Conservation (phyloP, 345 rosid genomes). For the Firmiana major region DNA sequence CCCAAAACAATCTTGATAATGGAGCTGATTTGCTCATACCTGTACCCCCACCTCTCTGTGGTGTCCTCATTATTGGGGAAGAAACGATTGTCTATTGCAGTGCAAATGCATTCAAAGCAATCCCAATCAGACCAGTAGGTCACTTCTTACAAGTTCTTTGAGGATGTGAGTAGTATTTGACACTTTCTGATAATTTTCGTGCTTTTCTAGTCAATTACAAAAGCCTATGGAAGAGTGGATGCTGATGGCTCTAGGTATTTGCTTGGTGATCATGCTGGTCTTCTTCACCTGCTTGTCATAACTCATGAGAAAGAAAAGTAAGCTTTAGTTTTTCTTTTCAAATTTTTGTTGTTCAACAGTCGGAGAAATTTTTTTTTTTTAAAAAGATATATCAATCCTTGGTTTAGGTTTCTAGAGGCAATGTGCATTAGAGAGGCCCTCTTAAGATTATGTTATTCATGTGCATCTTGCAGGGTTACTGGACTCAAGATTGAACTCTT, state of each 20-base stretch:
- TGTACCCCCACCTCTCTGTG: conserved; percentile 95
- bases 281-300: conserved; percentile 84
- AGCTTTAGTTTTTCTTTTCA: neutral
- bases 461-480: conserved; percentile 61
- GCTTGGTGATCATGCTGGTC: conserved; percentile 91
- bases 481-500: conserved; percentile 91
- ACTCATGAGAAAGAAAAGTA: conserved; percentile 89
- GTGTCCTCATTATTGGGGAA: conserved; percentile 95
- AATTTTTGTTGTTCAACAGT: neutral
- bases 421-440: conserved; percentile 9
- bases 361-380: too few species aligned
- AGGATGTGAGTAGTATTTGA: conserved; percentile 11
- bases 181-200: conserved; percentile 17
- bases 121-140: conserved; percentile 79
- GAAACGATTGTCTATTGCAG: conserved; percentile 91
- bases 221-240: conserved; percentile 93
- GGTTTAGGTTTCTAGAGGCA: neutral
- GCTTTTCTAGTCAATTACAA: conserved; percentile 64
- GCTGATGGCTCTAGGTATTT: conserved; percentile 94
- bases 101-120: conserved; percentile 80
- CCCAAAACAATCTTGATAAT: conserved; percentile 91
- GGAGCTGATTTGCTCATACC: conserved; percentile 93
- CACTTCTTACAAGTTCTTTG: conserved; percentile 10
- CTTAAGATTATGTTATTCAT: conserved; percentile 3
- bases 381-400: neutral